phyloP scores from a whole-genome alignment of 768 basidiomycete genomes.

The Leucocoprinus sp. region DNA sequence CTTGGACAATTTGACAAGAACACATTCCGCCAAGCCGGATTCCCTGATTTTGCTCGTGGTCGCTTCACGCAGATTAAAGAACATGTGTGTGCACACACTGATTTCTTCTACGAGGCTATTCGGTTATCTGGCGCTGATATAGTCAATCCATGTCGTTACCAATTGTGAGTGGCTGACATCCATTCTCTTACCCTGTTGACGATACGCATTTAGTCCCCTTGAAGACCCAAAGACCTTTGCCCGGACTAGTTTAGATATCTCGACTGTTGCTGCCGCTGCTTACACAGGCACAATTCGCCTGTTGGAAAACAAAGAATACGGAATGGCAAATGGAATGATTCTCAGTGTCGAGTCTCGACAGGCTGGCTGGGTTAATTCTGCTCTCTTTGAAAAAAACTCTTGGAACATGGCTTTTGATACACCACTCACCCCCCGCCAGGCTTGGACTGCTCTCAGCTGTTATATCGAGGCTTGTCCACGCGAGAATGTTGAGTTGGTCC shows the following conservation, averaged over 20 bases:
- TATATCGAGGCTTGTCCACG: constrained; percentile 49
- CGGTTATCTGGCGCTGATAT: constrained; percentile 30
- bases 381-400: constrained; percentile 36
- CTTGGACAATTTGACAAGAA: constrained; percentile 32
- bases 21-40: constrained; percentile 36
- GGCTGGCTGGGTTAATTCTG: constrained; percentile 50
- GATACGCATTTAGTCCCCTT: not conserved
- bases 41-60: constrained; percentile 35
- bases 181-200: not conserved
- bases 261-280: constrained; percentile 48
- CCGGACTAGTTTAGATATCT: constrained; percentile 34
- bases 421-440: constrained; percentile 31
- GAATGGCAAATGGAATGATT: constrained; percentile 52
- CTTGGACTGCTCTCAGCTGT: constrained; percentile 28
- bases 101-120: constrained; percentile 30
- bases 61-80: constrained; percentile 40
- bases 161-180: constrained; percentile 33
- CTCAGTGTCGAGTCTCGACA: constrained; percentile 55
- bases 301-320: constrained; percentile 36
- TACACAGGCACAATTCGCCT: constrained; percentile 48
- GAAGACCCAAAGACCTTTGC: not conserved
- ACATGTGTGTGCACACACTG: constrained; percentile 28
- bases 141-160: constrained; percentile 50
- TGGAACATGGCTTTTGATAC: constrained; percentile 58
- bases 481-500: constrained; percentile 36